Evolutionary conservation across 495 filamentous ascomycete genomes (phyloP).

Genomic region (Cenococcum geophilum): DNA sequence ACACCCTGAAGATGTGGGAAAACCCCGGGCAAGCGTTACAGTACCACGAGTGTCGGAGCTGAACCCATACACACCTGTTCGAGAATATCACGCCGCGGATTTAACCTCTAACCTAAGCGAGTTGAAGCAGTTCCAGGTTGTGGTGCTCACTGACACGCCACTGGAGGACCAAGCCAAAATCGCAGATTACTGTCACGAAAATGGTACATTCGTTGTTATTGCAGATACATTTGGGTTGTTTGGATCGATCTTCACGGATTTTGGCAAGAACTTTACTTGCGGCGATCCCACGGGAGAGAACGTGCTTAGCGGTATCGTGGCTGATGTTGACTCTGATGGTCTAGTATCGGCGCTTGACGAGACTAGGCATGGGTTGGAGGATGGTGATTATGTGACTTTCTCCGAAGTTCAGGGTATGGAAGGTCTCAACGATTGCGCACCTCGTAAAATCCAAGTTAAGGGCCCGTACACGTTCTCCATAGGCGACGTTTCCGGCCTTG

Average conservation of each 20-base stretch:
- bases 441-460: slow-evolving; percentile 86
- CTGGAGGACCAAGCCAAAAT: slow-evolving; percentile 72
- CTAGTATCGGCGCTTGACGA: slow-evolving; percentile 93
- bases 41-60: slow-evolving; percentile 87
- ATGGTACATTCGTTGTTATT: slow-evolving; percentile 83
- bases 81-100: slow-evolving; percentile 59
- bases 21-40: slow-evolving; percentile 78
- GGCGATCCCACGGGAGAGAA: slow-evolving; percentile 89
- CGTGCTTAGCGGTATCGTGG: slow-evolving; percentile 80
- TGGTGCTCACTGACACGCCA: slow-evolving; percentile 81
- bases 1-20: slow-evolving; percentile 78
- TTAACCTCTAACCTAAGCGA: slow-evolving; percentile 64
- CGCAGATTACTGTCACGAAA: slow-evolving; percentile 86
- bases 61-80: slow-evolving; percentile 91
- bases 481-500: slow-evolving; percentile 81
- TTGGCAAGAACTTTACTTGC: slow-evolving; percentile 85
- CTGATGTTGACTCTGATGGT: slow-evolving; percentile 79
- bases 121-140: slow-evolving; percentile 81
- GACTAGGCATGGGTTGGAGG: slow-evolving; percentile 88
- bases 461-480: slow-evolving; percentile 97
- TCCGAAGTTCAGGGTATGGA: slow-evolving; percentile 93
- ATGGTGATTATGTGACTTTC: slow-evolving; percentile 95
- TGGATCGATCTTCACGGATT: slow-evolving; percentile 94
- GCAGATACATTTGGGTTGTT: slow-evolving; percentile 90
- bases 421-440: slow-evolving; percentile 69